Percentiles rank a stretch among this genome's conserved stretches.
These are phyloP conservation scores for Alternaria sp. DNA, from an alignment of 2,329 filamentous ascomycete genomes.

Conservation along the genomic window DNA sequence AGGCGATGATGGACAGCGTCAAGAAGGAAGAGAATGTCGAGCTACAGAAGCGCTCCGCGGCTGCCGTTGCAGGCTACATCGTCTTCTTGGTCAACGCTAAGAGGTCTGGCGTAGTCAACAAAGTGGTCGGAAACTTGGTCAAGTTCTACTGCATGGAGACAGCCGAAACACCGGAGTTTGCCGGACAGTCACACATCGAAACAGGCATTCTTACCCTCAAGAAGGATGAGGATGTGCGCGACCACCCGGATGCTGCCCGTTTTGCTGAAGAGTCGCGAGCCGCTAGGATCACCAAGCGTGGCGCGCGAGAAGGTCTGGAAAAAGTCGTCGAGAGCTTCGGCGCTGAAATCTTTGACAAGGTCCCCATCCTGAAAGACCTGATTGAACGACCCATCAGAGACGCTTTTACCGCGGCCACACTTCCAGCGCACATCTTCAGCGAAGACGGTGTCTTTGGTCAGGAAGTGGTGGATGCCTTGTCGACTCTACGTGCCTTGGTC, in stretches of 20 bases:
- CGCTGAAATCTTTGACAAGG: conserved; percentile 75
- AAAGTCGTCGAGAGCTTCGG: conserved; percentile 85
- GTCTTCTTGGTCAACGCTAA: conserved; percentile 82
- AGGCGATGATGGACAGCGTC: conserved; percentile 97
- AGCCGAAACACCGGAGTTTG: conserved; percentile 95
- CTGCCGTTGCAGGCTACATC: conserved; percentile 84
- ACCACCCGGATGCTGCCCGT: conserved; percentile 88
- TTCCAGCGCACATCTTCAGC: conserved; percentile 77
- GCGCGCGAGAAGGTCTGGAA: conserved; percentile 92
- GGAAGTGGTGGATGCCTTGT: conserved; percentile 92
- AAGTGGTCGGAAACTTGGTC: conserved; percentile 92
- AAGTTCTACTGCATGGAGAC: conserved; percentile 99
- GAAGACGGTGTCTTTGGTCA: conserved; percentile 81
- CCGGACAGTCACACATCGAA: conserved; percentile 78
- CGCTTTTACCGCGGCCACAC: conserved; percentile 72
- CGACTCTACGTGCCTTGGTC: conserved; percentile 88
- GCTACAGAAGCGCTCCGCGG: conserved; percentile 84
- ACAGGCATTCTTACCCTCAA: conserved; percentile 88
- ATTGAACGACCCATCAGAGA: conserved; percentile 82
- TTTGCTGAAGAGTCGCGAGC: conserved; percentile 90
- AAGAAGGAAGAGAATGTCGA: conserved; percentile 93
- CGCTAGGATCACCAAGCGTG: conserved; percentile 87
- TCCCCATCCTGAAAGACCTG: conserved; percentile 80
- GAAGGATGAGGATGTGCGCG: conserved; percentile 95
- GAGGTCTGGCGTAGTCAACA: conserved; percentile 86